Evolutionary conservation across 75 land plant genomes (phyloP).

Genomic region (Picea sitchensis): DNA sequence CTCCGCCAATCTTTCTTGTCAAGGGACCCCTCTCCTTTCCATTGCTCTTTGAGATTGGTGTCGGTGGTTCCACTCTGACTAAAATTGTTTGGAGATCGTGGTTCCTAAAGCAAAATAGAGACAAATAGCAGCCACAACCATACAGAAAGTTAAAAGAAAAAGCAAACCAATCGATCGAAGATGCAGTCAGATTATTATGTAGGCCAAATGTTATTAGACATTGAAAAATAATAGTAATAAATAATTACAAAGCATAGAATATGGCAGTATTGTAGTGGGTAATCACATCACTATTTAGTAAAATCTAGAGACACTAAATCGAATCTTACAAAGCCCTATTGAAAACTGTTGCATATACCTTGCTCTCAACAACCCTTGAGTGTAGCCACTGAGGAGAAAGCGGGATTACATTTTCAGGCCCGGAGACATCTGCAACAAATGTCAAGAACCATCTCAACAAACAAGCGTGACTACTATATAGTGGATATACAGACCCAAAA

Average conservation of each 20-base stretch:
- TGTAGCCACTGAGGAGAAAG: slow-evolving; percentile 79
- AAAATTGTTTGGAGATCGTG: slow-evolving; percentile 35
- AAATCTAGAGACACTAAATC: too few relatives aligned
- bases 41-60: slow-evolving; percentile 54
- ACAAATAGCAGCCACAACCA: neutral
- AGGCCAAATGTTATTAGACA: too few relatives aligned
- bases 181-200: neutral
- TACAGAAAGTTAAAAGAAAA: too few relatives aligned
- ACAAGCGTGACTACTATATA: neutral
- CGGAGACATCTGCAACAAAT: slow-evolving; percentile 43
- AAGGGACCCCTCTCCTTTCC: slow-evolving; percentile 62
- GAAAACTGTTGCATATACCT: slow-evolving; percentile 13
- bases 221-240: too few relatives aligned
- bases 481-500: neutral
- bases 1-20: slow-evolving; percentile 88
- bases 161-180: neutral
- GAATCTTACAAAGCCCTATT: too few relatives aligned
- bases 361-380: slow-evolving; percentile 53
- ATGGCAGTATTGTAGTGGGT: too few relatives aligned
- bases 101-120: slow-evolving; percentile 30
- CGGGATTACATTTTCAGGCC: slow-evolving; percentile 52
- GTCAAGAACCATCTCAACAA: neutral
- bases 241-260: too few relatives aligned
- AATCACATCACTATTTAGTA: too few relatives aligned
- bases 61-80: slow-evolving; percentile 37